phyloP scores from a whole-genome alignment of 257 asterid genomes.

The Primulina eburnea region DNA sequence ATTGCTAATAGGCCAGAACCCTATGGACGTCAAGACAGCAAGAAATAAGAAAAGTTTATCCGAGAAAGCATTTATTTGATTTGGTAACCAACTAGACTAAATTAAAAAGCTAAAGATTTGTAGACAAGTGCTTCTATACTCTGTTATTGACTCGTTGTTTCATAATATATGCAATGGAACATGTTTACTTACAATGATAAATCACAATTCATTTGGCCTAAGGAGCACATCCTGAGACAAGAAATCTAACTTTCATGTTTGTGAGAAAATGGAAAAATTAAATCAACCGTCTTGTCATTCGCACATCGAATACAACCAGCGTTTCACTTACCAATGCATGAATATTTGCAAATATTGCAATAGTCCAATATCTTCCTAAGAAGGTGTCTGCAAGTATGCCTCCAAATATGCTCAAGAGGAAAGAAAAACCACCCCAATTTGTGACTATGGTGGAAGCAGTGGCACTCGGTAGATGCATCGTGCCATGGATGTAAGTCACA shows the following conservation, averaged over 20 bases:
- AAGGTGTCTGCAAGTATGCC: slow-evolving; percentile 30
- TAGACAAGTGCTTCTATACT: background rate
- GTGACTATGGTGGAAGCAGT: slow-evolving; percentile 25
- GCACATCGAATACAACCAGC: background rate
- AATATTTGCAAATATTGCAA: slow-evolving; percentile 22
- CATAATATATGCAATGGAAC: background rate
- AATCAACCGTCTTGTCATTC: background rate
- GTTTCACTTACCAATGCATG: slow-evolving; percentile 16
- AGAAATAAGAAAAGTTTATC: background rate
- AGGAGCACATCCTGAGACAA: too few relatives aligned
- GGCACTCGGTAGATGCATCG: slow-evolving; percentile 27
- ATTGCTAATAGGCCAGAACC: slow-evolving; percentile 27
- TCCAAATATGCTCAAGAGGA: slow-evolving; percentile 27
- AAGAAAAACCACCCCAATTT: slow-evolving; percentile 27
- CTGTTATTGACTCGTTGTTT: background rate
- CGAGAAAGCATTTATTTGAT: background rate
- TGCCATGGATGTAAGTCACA: slow-evolving; percentile 26
- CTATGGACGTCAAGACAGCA: background rate
- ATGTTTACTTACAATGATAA: too few relatives aligned
- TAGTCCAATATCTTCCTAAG: slow-evolving; percentile 30
- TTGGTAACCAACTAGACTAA: background rate
- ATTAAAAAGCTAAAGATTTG: background rate
- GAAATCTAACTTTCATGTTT: too few relatives aligned
- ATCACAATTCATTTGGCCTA: background rate
- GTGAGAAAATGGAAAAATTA: background rate